Percentiles rank a stretch among this genome's conserved stretches.
phyloP scores from a whole-genome alignment of 345 rosid species.

The Melaleuca quinquenervia region DNA sequence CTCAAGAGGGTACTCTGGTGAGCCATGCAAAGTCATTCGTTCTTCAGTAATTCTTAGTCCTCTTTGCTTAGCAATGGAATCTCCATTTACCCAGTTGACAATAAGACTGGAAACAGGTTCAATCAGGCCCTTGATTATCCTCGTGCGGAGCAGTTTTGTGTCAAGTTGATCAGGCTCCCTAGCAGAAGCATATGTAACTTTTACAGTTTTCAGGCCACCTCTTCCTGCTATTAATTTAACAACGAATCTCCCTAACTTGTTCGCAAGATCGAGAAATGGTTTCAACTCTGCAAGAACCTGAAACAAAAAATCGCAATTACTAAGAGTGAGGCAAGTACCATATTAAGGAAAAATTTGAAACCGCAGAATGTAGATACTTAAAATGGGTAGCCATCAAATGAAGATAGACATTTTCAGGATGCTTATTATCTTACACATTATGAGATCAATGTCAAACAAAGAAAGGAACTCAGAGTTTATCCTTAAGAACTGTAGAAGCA shows the following conservation, averaged over 20 bases:
- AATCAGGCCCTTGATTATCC: constrained; percentile 66
- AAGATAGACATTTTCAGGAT: too few species aligned
- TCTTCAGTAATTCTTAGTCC: constrained; percentile 65
- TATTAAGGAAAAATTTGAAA: not conserved
- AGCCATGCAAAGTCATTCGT: constrained; percentile 42
- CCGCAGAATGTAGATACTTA: too few species aligned
- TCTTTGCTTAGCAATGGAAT: constrained; percentile 69
- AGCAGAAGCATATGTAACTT: constrained; percentile 64
- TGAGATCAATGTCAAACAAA: too few species aligned
- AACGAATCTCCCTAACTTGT: constrained; percentile 66
- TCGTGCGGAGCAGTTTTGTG: constrained; percentile 74
- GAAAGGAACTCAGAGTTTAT: too few species aligned
- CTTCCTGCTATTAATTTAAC: constrained; percentile 78
- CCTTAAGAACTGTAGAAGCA: too few species aligned
- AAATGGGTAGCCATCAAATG: too few species aligned
- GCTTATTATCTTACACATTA: too few species aligned
- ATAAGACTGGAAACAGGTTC: constrained; percentile 67
- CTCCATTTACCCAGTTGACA: constrained; percentile 70
- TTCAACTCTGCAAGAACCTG: constrained; percentile 79
- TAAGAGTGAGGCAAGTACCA: not conserved
- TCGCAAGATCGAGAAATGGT: constrained; percentile 61
- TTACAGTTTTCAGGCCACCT: constrained; percentile 67
- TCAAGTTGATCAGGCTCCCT: constrained; percentile 73
- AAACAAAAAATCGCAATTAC: not conserved
- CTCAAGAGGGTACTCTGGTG: constrained; percentile 60